These are phyloP conservation scores for Colletotrichum sp. DNA, from an alignment of 2,329 filamentous ascomycete genomes.

Conservation along the genomic window DNA sequence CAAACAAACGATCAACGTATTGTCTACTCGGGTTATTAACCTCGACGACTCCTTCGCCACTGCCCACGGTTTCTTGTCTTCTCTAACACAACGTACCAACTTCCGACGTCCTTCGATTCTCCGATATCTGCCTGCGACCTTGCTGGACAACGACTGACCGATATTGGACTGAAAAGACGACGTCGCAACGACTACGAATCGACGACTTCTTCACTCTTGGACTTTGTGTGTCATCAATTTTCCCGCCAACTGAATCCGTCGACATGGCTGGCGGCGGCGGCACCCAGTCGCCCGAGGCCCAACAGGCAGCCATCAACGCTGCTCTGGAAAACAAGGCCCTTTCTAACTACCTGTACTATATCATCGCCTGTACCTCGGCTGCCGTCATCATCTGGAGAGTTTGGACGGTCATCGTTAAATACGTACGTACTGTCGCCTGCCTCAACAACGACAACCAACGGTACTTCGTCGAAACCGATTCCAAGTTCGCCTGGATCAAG, in stretches of 20 bases:
- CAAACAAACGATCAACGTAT: neutral
- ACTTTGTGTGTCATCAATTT: neutral
- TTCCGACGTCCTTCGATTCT: neutral
- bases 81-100: neutral
- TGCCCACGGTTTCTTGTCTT: neutral
- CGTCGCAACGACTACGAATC: neutral
- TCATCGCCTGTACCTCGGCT: conserved; percentile 67
- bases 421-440: conserved; percentile 76
- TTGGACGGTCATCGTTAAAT: conserved; percentile 63
- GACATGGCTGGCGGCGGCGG: conserved; percentile 16
- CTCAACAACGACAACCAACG: conserved; percentile 80
- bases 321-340: conserved; percentile 58
- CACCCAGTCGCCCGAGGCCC: conserved; percentile 30
- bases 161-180: neutral
- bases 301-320: conserved; percentile 22
- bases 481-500: conserved; percentile 65
- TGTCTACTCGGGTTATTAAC: neutral
- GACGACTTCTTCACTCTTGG: neutral
- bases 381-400: conserved; percentile 73
- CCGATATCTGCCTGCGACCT: neutral
- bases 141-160: neutral
- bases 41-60: no score
- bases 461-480: conserved; percentile 72
- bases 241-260: neutral
- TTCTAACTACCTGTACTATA: conserved; percentile 64